Evolutionary conservation across 345 rosid species (phyloP), one percentile per base, ranked within the genome.

Genomic region (Euphorbia lathyris): DNA sequence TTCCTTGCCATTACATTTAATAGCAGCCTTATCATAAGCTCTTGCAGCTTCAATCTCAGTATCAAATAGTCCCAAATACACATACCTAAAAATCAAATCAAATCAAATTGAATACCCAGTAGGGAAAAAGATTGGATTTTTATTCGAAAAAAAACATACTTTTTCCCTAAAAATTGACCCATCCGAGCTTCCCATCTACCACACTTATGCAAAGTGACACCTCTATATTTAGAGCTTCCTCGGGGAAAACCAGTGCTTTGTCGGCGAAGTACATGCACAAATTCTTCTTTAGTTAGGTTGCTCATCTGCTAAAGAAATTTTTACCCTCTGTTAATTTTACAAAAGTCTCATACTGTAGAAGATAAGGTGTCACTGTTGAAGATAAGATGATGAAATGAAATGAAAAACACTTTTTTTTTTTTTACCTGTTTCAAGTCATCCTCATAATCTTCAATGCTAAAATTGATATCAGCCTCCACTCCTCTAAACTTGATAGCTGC

Each of bases 401-500:
- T n/a, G 58, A 62, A 51, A 56, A 16, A 63, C n/a, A 2, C 7
- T 34, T 7, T 34, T 58, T 52, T 11, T 16, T 42, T 9, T 26
- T 59, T 27, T 57, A 90, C 99, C 97, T 95, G 98, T 77, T 95
- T 89, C 82, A 90, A 73, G 87, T 92, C 98, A 2, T 87, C 91
- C 27, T 88, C 87, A 71, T 95, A 95, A 71, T 95, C 94, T 76
- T 86, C 96, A 52, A 88, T 81, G 42, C 83, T 81, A 51, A 95
- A 95, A 79, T 95, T 95, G 43, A 95, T 95, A 71, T 95, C 99
- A 16, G 99, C 99, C 71, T 92, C 94, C 68, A 78, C 87, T 67
- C 99, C 98, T 65, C 99, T 77, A 78, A 95, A 95, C 82, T 95
- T 95, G 72, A 92, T 89, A 9, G 99, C 99, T 26, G 99, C 99